Percentiles rank a stretch among this genome's conserved stretches.
phyloP scores from a whole-genome alignment of 176 grass and related monocot species.

The Carex parvula region DNA sequence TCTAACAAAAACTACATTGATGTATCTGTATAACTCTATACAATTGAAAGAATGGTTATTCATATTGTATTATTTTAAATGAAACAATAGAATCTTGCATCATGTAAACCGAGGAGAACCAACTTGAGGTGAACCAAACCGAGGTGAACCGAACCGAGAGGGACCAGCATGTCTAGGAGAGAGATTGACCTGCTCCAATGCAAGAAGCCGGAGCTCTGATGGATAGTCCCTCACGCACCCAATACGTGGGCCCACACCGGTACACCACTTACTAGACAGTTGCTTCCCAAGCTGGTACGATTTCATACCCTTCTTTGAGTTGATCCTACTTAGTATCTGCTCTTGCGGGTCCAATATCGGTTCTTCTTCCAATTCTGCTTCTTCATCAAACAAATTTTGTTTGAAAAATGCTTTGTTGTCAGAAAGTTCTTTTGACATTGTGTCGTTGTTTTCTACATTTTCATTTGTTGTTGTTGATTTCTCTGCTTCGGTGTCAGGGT shows the following conservation, averaged over 20 bases:
- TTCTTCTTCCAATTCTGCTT: constrained; percentile 27
- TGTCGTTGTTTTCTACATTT: neutral
- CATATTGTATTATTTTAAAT: neutral
- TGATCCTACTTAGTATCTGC: constrained; percentile 67
- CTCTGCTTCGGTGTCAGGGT: constrained; percentile 7
- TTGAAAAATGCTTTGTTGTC: constrained; percentile 14
- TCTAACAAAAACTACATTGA: neutral
- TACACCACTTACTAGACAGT: constrained; percentile 66
- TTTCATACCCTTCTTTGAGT: constrained; percentile 76
- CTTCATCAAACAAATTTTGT: constrained; percentile 18
- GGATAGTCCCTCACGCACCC: constrained; percentile 87
- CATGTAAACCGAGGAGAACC: constrained; percentile 13
- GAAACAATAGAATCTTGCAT: neutral
- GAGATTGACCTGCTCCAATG: constrained; percentile 71
- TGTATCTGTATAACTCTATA: neutral
- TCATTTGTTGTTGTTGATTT: neutral
- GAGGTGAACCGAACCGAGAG: constrained; percentile 37
- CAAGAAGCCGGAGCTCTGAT: constrained; percentile 64
- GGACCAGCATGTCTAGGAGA: constrained; percentile 41
- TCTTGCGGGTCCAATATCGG: constrained; percentile 36
- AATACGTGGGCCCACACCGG: constrained; percentile 68
- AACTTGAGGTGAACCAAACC: constrained; percentile 11
- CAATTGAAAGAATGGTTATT: constrained; percentile 21
- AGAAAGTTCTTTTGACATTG: neutral
- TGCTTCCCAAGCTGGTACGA: constrained; percentile 81